These are phyloP conservation scores for Chaetomium strumarium DNA, from an alignment of 2,329 filamentous ascomycete species.

Conservation along the genomic window DNA sequence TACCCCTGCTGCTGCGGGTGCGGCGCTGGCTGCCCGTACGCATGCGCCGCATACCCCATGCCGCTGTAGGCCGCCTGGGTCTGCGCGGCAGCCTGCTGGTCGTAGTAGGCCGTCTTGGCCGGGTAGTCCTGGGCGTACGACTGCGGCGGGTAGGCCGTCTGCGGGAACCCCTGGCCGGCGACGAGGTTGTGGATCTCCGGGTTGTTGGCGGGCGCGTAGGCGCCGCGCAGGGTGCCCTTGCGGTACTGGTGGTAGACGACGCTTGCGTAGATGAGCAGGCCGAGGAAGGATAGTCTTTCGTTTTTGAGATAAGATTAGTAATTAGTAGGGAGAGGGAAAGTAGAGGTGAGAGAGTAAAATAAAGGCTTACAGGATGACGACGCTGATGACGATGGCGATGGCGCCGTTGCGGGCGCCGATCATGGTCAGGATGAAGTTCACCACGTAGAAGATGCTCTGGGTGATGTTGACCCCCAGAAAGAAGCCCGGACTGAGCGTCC, in stretches of 20 bases:
- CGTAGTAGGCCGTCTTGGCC: constrained; percentile 5
- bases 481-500: constrained; percentile 29
- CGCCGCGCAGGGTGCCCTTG: constrained; percentile 21
- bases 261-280: constrained; percentile 30
- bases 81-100: constrained; percentile 3
- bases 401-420: constrained; percentile 17
- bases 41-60: neutral
- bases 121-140: constrained; percentile 11
- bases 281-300: constrained; percentile 29
- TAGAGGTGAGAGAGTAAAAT: neutral
- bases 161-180: neutral
- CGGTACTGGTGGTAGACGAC: constrained; percentile 29
- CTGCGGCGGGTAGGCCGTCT: constrained; percentile 15
- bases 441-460: constrained; percentile 27
- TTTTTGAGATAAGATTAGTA: neutral
- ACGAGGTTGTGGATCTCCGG: constrained; percentile 16
- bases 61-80: constrained; percentile 2
- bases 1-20: neutral
- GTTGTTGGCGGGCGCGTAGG: constrained; percentile 18
- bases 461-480: constrained; percentile 30
- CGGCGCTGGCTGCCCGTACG: neutral
- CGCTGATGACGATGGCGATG: constrained; percentile 18
- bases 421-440: constrained; percentile 27
- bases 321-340: neutral
- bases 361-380: constrained; percentile 28